Conservation (phyloP, 2,329 filamentous ascomycete species). For the Scedosporium apiospermum region DNA sequence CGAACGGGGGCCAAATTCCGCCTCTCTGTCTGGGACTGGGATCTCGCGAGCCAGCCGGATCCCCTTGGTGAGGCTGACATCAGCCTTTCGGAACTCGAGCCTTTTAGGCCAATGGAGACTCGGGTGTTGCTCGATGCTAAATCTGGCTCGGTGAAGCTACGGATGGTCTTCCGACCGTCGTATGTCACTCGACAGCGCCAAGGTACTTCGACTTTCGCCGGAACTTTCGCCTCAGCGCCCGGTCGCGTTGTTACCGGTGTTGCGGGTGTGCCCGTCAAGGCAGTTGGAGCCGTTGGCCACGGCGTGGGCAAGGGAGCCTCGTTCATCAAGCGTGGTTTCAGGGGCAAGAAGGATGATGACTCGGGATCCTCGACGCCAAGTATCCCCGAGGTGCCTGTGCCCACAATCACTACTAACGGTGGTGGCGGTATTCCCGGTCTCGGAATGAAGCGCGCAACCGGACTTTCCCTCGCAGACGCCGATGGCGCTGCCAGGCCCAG, state of each 20-base stretch:
- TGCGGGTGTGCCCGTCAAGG: conserved; percentile 86
- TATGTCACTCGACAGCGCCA: conserved; percentile 82
- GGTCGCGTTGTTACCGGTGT: conserved; percentile 78
- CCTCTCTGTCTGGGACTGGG: conserved; percentile 85
- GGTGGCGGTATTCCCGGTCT: conserved; percentile 16
- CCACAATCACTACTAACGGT: conserved; percentile 26
- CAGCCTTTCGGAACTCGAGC: conserved; percentile 70
- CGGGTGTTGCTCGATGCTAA: conserved; percentile 75
- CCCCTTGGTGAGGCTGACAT: conserved; percentile 72
- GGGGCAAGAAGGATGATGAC: conserved; percentile 55
- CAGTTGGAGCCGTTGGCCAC: conserved; percentile 63
- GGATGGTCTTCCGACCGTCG: conserved; percentile 84
- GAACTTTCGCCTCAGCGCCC: conserved; percentile 74
- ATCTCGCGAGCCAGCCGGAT: conserved; percentile 92
- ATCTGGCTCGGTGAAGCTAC: conserved; percentile 72
- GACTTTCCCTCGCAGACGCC: conserved; percentile 20
- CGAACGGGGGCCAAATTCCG: conserved; percentile 76
- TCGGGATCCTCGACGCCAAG: conserved; percentile 36
- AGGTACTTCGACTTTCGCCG: conserved; percentile 86
- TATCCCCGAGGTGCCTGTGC: conserved; percentile 30
- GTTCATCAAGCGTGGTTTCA: conserved; percentile 80
- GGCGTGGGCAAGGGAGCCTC: conserved; percentile 83
- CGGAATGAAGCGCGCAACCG: conserved; percentile 32
- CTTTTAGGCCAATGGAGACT: conserved; percentile 72
- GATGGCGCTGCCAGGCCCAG: conserved; percentile 4